These are phyloP conservation scores for Yarrowia sp. DNA, from an alignment of 805 yeast species.

Conservation along the genomic window DNA sequence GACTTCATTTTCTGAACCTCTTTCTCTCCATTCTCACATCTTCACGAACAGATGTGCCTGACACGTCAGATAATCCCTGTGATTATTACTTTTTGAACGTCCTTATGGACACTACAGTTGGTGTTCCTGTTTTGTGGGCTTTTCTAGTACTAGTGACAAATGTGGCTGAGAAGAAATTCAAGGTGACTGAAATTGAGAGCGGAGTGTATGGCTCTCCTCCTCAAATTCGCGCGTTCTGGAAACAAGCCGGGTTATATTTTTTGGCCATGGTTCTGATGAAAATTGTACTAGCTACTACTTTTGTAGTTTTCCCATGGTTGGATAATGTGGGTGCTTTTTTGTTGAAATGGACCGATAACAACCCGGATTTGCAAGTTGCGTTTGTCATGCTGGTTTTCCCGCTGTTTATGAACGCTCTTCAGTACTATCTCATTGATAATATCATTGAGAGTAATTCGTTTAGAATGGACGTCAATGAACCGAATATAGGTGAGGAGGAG, in stretches of 20 bases:
- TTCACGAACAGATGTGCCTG: constrained; percentile 39
- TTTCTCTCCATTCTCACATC: constrained; percentile 58
- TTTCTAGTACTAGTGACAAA: constrained; percentile 52
- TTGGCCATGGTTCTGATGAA: constrained; percentile 65
- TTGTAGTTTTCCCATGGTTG: constrained; percentile 62
- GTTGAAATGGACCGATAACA: constrained; percentile 77
- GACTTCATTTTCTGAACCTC: constrained; percentile 77
- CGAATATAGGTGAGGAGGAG: constrained; percentile 1
- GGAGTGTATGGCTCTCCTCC: constrained; percentile 72
- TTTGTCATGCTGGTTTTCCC: constrained; percentile 70
- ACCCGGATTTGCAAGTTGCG: constrained; percentile 79
- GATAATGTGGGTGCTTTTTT: constrained; percentile 70
- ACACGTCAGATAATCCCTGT: constrained; percentile 64
- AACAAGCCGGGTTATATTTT: constrained; percentile 70
- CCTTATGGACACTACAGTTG: constrained; percentile 87
- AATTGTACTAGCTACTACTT: constrained; percentile 52
- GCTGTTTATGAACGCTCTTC: constrained; percentile 46
- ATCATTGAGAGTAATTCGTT: constrained; percentile 50
- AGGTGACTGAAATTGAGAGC: constrained; percentile 45
- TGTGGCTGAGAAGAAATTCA: constrained; percentile 44
- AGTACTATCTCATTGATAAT: constrained; percentile 57
- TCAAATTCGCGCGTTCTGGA: constrained; percentile 58
- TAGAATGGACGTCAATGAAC: constrained; percentile 30
- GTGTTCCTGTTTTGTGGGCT: constrained; percentile 76
- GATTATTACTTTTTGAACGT: constrained; percentile 92